Percentiles rank a stretch among this genome's conserved stretches.
Evolutionary conservation across 1,284 basidiomycete species (phyloP).

Genomic region (Ganoderma multipileum): DNA sequence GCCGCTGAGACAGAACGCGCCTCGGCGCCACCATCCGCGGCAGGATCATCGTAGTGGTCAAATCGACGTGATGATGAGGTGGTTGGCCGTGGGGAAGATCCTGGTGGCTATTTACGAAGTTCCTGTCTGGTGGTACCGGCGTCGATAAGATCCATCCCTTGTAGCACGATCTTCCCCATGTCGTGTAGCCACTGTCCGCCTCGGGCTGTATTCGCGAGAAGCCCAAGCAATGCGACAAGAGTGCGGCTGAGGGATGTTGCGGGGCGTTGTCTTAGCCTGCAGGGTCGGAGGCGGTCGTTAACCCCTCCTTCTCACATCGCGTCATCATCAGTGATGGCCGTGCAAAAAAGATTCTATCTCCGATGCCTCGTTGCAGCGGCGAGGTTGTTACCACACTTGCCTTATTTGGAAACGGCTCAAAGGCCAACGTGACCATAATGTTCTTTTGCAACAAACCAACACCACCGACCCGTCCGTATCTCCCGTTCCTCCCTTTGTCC

Average conservation of each 20-base stretch:
- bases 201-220: not conserved
- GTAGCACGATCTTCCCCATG: not conserved
- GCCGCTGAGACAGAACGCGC: not conserved
- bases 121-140: not conserved
- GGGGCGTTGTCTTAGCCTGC: not conserved
- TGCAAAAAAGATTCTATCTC: constrained; percentile 22
- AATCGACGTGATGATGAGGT: constrained; percentile 1
- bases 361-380: constrained; percentile 25
- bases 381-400: constrained; percentile 25
- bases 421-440: constrained; percentile 21
- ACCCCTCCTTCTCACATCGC: constrained; percentile 16
- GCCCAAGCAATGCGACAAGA: not conserved
- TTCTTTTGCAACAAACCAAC: constrained; percentile 26
- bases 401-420: constrained; percentile 16
- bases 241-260: not conserved
- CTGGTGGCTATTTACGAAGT: constrained; percentile 9
- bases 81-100: not conserved
- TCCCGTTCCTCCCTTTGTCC: constrained; percentile 5
- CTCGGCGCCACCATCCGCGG: constrained; percentile 1
- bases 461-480: constrained; percentile 12
- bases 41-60: constrained; percentile 1
- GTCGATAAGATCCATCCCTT: not conserved
- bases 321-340: constrained; percentile 20
- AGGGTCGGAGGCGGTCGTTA: constrained; percentile 11
- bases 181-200: not conserved